A percentile compares a stretch with the other conserved stretches of the same genome.
These are phyloP conservation scores for Colletotrichum aenigma DNA, from an alignment of 2,329 filamentous ascomycete genomes.

Conservation along the genomic window DNA sequence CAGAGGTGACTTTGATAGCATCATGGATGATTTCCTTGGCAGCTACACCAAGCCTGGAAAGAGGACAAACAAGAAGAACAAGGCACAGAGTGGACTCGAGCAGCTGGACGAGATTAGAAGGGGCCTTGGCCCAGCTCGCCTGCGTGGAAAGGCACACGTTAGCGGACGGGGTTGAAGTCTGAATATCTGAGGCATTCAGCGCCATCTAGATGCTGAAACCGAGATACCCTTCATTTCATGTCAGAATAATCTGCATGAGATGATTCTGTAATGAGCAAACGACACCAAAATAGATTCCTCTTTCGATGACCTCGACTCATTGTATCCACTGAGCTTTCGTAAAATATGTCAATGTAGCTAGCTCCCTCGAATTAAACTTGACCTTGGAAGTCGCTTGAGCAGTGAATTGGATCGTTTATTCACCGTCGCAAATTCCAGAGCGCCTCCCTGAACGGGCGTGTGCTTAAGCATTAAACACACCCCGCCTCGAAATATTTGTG, in stretches of 20 bases:
- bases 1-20: constrained; percentile 81
- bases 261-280: constrained; percentile 14
- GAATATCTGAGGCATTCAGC: background rate
- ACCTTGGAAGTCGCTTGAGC: background rate
- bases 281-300: background rate
- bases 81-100: constrained; percentile 79
- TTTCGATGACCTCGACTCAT: background rate
- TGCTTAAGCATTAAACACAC: background rate
- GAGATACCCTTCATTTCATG: constrained; percentile 14
- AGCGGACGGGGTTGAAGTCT: background rate
- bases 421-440: background rate
- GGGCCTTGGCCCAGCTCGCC: constrained; percentile 76
- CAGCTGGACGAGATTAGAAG: constrained; percentile 90
- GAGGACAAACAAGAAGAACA: constrained; percentile 78
- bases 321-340: background rate
- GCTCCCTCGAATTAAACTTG: background rate
- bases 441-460: background rate
- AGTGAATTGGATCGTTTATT: background rate
- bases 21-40: constrained; percentile 92
- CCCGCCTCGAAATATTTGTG: background rate
- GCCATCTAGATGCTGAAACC: background rate
- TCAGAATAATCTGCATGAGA: background rate
- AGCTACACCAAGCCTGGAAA: constrained; percentile 75
- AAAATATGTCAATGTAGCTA: background rate
- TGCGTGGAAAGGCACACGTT: constrained; percentile 39